Evolutionary conservation across 2,329 filamentous ascomycete species (phyloP).

Genomic region (Scytalidium sp.): DNA sequence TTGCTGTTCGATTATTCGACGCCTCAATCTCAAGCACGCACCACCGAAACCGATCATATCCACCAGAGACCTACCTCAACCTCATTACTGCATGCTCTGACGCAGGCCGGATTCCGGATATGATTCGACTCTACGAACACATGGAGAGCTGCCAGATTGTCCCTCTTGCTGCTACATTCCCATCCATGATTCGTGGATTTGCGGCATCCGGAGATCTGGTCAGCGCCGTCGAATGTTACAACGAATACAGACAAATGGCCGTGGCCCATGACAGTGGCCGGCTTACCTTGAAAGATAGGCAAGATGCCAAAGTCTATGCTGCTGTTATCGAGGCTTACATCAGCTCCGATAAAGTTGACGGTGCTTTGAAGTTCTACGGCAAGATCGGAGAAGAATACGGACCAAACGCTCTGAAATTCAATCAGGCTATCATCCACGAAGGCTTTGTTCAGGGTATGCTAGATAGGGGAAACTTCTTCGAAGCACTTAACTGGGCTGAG

Average conservation of each 20-base stretch:
- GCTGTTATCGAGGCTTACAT: constrained; percentile 90
- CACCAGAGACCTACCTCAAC: constrained; percentile 78
- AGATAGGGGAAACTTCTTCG: constrained; percentile 63
- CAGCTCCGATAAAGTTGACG: constrained; percentile 73
- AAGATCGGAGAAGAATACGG: constrained; percentile 68
- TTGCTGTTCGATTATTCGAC: constrained; percentile 84
- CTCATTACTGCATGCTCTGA: constrained; percentile 86
- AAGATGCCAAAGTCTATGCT: constrained; percentile 84
- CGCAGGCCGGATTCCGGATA: constrained; percentile 76
- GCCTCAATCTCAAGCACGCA: constrained; percentile 58
- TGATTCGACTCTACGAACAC: constrained; percentile 87
- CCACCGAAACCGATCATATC: constrained; percentile 57
- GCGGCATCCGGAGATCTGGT: constrained; percentile 75
- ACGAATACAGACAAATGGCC: constrained; percentile 88
- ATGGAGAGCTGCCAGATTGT: constrained; percentile 77
- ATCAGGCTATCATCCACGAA: constrained; percentile 66
- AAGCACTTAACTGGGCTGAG: constrained; percentile 73
- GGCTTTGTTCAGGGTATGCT: constrained; percentile 80
- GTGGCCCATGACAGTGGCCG: constrained; percentile 77
- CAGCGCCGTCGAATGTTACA: constrained; percentile 91
- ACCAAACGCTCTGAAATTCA: constrained; percentile 58
- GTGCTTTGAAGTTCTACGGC: constrained; percentile 80
- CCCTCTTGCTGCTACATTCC: constrained; percentile 80
- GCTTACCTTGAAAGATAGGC: constrained; percentile 63
- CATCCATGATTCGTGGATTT: constrained; percentile 93